phyloP scores from a whole-genome alignment of 768 basidiomycete genomes.

The Leccinum longicurvipes region DNA sequence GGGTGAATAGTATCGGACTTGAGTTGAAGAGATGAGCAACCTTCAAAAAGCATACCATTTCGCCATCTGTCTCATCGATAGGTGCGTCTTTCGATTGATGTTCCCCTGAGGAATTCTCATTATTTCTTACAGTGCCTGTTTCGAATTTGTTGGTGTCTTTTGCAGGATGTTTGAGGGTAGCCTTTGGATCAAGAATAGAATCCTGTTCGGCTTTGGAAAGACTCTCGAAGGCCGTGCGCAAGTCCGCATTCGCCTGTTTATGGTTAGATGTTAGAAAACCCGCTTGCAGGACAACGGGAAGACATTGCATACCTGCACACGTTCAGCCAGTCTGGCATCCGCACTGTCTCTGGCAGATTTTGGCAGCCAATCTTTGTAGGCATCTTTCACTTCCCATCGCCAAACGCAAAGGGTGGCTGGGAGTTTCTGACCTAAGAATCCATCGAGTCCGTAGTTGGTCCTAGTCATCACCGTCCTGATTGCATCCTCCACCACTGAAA shows the following conservation, averaged over 20 bases:
- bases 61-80: constrained; percentile 37
- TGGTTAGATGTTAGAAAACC: constrained; percentile 8
- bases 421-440: constrained; percentile 43
- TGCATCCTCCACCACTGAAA: constrained; percentile 53
- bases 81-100: constrained; percentile 26
- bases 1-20: background rate
- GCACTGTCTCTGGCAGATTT: constrained; percentile 62
- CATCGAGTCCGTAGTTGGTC: constrained; percentile 78
- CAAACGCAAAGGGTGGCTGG: constrained; percentile 70
- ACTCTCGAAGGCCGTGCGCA: constrained; percentile 52
- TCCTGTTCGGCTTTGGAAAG: constrained; percentile 57
- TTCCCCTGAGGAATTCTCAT: constrained; percentile 18
- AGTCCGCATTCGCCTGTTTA: constrained; percentile 54
- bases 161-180: constrained; percentile 29
- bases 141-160: constrained; percentile 34
- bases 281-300: background rate
- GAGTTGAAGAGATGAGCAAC: background rate
- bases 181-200: constrained; percentile 53
- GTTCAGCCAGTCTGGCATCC: constrained; percentile 57
- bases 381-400: constrained; percentile 81
- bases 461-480: constrained; percentile 64
- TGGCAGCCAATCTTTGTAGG: constrained; percentile 60
- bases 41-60: constrained; percentile 30
- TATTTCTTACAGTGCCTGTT: background rate
- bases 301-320: constrained; percentile 50